Evolutionary conservation across 2,329 filamentous ascomycete genomes (phyloP).

Genomic region (Diplocarpon mali): DNA sequence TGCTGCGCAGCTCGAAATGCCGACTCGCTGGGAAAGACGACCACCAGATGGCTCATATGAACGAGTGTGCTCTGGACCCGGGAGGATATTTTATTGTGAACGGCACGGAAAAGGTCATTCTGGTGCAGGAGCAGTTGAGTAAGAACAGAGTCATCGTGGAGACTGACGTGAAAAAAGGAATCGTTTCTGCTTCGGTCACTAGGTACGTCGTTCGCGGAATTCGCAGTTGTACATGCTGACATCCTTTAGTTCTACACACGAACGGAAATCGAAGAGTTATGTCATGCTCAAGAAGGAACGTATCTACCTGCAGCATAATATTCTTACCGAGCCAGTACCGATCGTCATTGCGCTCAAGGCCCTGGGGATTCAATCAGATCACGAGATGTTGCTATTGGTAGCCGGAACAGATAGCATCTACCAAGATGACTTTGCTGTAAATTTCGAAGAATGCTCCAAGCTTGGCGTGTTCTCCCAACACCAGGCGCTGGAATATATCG

Average conservation of each 20-base stretch:
- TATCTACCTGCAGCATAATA: constrained; percentile 84
- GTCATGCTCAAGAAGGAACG: constrained; percentile 89
- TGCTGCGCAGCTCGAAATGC: constrained; percentile 94
- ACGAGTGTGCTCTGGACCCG: constrained; percentile 91
- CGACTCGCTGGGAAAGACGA: constrained; percentile 76
- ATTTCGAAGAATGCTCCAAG: constrained; percentile 85
- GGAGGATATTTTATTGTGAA: constrained; percentile 97
- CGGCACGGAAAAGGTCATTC: constrained; percentile 95
- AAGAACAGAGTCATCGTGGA: constrained; percentile 99
- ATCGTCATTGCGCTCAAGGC: constrained; percentile 91
- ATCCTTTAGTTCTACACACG: constrained; percentile 71
- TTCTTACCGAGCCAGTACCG: constrained; percentile 84
- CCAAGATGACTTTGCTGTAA: constrained; percentile 89
- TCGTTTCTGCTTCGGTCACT: constrained; percentile 91
- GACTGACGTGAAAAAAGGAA: constrained; percentile 78
- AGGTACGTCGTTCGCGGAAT: constrained; percentile 30
- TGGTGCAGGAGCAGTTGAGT: constrained; percentile 96
- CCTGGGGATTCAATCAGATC: constrained; percentile 85
- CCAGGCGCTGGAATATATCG: constrained; percentile 88
- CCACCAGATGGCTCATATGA: constrained; percentile 78
- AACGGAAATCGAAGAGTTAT: constrained; percentile 96
- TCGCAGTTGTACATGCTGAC: constrained; percentile 6
- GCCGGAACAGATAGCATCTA: constrained; percentile 79
- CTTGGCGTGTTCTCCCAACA: constrained; percentile 84
- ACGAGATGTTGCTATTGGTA: constrained; percentile 86